Evolutionary conservation across 768 basidiomycete species (phyloP), one percentile per base, ranked within the genome.

Genomic region (Gautieria morchelliformis): DNA sequence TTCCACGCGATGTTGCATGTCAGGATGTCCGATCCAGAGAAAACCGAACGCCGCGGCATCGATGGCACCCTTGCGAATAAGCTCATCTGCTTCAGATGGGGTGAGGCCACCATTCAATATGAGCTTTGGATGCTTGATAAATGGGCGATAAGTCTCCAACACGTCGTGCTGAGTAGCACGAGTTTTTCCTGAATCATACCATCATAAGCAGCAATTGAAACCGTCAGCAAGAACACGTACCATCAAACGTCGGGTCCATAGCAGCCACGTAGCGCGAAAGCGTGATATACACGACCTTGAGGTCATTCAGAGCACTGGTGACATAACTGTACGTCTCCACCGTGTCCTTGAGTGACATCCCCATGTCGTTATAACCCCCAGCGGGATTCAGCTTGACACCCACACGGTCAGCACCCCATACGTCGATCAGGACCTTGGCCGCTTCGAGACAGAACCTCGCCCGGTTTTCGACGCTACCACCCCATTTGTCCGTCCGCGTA

Each of bases 351-450:
- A 78, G 64, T 1, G 75, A 71, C 74, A 78, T 77, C 30, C 75
- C 74, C 17, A 77, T 64, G 58, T 78, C 78, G 58, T 78, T 78
- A 60, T 73, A 73, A 8, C 74, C 74, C 20, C 73, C 74, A 32
- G 64, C 68, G 14, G 77, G 78, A 58, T 65, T 75, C 19, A 79
- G 51, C 59, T 78, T 78, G 52, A 80, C 59, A 2, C 71, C 72
- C 24, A 78, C 74, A 41, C 69, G 63, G 20, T 77, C 75, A 8
- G 67, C 61, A 1, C 78, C 78, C 60, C 74, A 78, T 39, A 79
- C 70, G 15, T 68, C 65, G 45, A 65, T 58, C 48, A 70, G 42
- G n/a, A 63, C 69, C 47, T 71, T 65, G 27, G 72, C 56, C 33
- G 65, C 68, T 60, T 74, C 73, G 22, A 74, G 62, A 5, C 63